A percentile compares a stretch with the other conserved stretches of the same genome.
Conservation (phyloP, 179 eudicot genomes). For the Silene vulgaris region DNA sequence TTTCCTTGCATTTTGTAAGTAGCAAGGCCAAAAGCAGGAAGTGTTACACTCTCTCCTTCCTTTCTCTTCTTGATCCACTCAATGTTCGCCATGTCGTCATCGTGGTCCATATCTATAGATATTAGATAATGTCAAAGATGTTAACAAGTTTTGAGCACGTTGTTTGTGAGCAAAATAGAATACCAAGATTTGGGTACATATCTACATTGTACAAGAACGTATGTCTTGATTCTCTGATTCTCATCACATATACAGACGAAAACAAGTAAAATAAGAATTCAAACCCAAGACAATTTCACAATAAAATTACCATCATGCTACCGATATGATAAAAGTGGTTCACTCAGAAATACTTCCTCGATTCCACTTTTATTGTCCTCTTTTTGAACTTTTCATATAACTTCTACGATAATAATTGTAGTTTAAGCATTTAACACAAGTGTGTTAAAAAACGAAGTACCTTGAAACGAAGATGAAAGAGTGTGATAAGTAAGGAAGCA, state of each 20-base stretch:
- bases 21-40: conserved; percentile 38
- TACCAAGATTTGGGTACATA: no score
- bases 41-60: conserved; percentile 50
- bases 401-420: no score
- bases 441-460: conserved; percentile 26
- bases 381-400: no score
- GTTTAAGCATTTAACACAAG: not conserved
- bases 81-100: conserved; percentile 37
- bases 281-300: no score
- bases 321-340: no score
- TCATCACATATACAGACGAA: no score
- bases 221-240: no score
- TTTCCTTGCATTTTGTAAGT: conserved; percentile 48
- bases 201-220: no score
- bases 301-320: no score
- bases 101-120: conserved; percentile 50
- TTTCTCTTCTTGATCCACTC: conserved; percentile 46
- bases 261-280: no score
- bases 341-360: no score
- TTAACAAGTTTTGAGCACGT: conserved; percentile 5
- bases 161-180: not conserved
- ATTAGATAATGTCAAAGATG: conserved; percentile 8
- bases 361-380: no score
- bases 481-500: conserved; percentile 93
- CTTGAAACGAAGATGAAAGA: conserved; percentile 97